A percentile compares a stretch with the other conserved stretches of the same genome.
These are phyloP conservation scores for Stromatinia cepivora DNA, from an alignment of 2,329 filamentous ascomycete genomes.

Conservation along the genomic window DNA sequence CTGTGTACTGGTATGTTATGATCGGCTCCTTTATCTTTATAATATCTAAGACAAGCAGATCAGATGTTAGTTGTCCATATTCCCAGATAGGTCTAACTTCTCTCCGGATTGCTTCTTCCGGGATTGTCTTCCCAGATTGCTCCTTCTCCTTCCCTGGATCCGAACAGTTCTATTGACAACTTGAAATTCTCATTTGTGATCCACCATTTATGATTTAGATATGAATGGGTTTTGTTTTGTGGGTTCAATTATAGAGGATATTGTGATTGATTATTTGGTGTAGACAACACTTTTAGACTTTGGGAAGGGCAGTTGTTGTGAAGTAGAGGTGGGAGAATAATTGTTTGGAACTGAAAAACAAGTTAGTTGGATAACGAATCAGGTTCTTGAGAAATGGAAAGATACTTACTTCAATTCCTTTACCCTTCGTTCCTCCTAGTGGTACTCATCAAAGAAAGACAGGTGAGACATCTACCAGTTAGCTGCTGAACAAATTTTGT, in stretches of 20 bases:
- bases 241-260: fast-evolving
- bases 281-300: not conserved
- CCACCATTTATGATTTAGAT: not conserved
- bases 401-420: not conserved
- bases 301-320: not conserved
- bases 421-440: too few relatives aligned
- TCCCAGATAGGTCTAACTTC: not conserved
- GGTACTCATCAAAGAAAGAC: not conserved
- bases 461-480: not conserved
- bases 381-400: fast-evolving
- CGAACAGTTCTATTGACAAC: not conserved
- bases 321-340: not conserved
- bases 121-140: too few relatives aligned
- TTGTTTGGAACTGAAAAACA: not conserved
- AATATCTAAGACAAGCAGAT: not conserved
- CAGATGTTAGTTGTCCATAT: not conserved
- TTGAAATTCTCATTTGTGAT: not conserved
- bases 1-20: not conserved
- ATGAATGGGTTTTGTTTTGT: not conserved
- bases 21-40: not conserved
- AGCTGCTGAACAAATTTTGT: not conserved
- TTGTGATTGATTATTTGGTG: too few relatives aligned
- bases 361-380: not conserved
- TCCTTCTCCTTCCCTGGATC: too few relatives aligned
- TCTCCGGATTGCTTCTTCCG: too few relatives aligned